Evolutionary conservation across 345 rosid species (phyloP), one percentile per base, ranked within the genome.

Genomic region (Psidium guajava): DNA sequence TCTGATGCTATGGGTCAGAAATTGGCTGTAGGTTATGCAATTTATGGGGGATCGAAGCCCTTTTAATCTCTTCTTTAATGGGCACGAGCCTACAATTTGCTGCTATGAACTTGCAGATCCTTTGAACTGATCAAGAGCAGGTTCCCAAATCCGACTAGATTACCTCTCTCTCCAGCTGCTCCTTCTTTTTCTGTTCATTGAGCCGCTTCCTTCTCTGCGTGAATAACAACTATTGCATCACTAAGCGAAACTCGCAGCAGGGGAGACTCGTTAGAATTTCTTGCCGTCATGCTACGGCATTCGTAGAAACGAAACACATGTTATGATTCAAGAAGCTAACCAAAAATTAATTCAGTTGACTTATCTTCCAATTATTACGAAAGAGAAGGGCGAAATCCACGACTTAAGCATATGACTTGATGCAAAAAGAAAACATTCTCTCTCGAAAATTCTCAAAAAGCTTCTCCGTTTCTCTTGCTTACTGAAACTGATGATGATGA

Each of bases 141-240:
- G 51, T 44, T n/a, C 54, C 50, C 40, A 40, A 51, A 44, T 11
- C 56, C 20, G 13, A 25, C 56, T 82, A 54, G 8, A 32, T 54
- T 92, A 97, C 99, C 98, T 97, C 98, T 91, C 93, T 92, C 93
- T 95, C 94, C 53, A 95, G 93, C 82, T 90, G 94, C 87, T 93
- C 98, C 89, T 86, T 94, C 90, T 92, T 96, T 85, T 91, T 93
- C 90, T 90, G 95, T 81, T 93, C 93, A 84, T 86, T 89, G 54
- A 86, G 85, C 95, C 87, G 93, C 94, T 93, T 94, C 84, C 89
- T 95, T 88, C 93, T 93, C 98, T 93, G 90, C 55, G 80, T 25
- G n/a, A 36, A 25, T 40, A 16, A 28, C 44, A 54, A 61, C 25
- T 14, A 57, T 83, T 42, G 53, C 75, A 15, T 42, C 51, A 57